Base-by-base conservation (phyloP, 73 alveolate species). In the Paramecium bursaria region DNA sequence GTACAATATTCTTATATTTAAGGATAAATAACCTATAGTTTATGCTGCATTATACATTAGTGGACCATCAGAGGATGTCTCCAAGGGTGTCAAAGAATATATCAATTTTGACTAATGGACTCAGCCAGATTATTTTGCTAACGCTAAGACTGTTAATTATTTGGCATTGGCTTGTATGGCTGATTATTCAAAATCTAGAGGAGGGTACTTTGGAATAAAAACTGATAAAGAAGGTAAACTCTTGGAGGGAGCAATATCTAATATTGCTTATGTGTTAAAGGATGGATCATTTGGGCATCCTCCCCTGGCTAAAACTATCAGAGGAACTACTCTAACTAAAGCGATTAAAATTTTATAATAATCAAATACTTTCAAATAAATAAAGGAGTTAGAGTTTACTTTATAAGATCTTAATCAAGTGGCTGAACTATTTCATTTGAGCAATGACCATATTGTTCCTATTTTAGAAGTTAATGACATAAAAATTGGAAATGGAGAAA, bases 131-230 rank as follows among this genome's bases (percentile, higher is more conserved):
- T 67, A 67, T 44, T 67, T 67, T 19, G 33, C 82, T 13, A 67
- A 67, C 44, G 82, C 82, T 17, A 67, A 67, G 14, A 67, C 82
- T 2, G 82, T 67, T 7, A 67, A 67, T 14, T 67, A 67, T 67
- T 42, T 67, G 9, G 82, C 33, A 67, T 26, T 67, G 7, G 82
- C 82, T 5, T 39, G 60, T 7, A 67, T 67, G 82, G 53, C 82
- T 25, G 82, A 67, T n/a, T 67, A 67, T 19, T 67, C 82, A 39
- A 67, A 67, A 35, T 26, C 25, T 0, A 31, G 82, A 17, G 82
- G 82, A 67, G 82, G 82, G 7, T 67, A 67, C 44, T 67, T 67
- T 67, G 82, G 82, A 33, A 67, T 67, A 14, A 67, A 67, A 19
- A 47, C 35, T 15, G 82, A 67, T 35, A 35, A 53, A 11, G 3